These are phyloP conservation scores for Hordeum pubiflorum DNA, from an alignment of 202 grass and related monocot genomes.

Conservation along the genomic window DNA sequence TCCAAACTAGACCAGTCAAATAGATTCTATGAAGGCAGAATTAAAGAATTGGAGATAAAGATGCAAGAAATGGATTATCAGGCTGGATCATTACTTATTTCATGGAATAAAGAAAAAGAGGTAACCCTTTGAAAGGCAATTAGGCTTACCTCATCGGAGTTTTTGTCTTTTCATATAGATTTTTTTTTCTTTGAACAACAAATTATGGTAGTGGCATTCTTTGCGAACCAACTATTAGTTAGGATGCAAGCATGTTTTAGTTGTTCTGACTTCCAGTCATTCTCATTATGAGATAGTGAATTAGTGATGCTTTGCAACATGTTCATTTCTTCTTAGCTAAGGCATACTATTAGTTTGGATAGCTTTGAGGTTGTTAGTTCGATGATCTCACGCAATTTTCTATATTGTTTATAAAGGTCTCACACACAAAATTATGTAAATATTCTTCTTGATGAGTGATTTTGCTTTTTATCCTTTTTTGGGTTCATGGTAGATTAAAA, in stretches of 20 bases:
- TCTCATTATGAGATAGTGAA: not conserved
- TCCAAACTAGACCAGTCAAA: slow-evolving; percentile 44
- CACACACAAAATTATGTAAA: not conserved
- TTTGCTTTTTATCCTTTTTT: no score
- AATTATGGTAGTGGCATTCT: not conserved
- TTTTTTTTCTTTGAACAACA: not conserved
- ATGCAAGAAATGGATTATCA: slow-evolving; percentile 33
- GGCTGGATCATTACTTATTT: slow-evolving; percentile 23
- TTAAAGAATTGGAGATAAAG: slow-evolving; percentile 41
- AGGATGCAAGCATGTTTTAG: not conserved
- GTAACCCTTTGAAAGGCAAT: slow-evolving; percentile 25
- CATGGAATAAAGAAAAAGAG: slow-evolving; percentile 50
- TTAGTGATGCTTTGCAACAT: not conserved
- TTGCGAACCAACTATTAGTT: not conserved
- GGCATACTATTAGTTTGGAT: not conserved
- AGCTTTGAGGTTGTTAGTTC: not conserved
- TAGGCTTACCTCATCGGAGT: not conserved
- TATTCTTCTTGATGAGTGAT: not conserved
- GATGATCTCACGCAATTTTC: not conserved
- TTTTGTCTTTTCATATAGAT: not conserved
- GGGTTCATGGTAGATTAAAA: no score
- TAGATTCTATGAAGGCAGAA: slow-evolving; percentile 21
- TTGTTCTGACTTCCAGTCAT: not conserved
- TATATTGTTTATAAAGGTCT: not conserved
- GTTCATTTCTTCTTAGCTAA: not conserved